Evolutionary conservation across 2,329 filamentous ascomycete species (phyloP).

Genomic region (Fusarium sp.): DNA sequence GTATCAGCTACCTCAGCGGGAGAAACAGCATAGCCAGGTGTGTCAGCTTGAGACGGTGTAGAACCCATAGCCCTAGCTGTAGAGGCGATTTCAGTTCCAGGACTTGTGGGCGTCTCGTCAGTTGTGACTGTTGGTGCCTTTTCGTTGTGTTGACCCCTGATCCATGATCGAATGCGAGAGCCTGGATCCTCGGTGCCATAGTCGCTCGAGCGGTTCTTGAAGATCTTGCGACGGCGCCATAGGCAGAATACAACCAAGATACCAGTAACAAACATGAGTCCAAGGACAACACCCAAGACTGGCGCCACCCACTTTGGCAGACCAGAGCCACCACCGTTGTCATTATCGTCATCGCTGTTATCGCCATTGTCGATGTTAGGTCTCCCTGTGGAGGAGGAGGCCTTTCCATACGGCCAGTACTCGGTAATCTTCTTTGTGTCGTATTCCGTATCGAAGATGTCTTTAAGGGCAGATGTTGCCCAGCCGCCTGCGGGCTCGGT

Average conservation of each 20-base stretch:
- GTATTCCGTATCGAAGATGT: constrained; percentile 71
- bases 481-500: constrained; percentile 75
- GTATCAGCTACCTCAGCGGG: constrained; percentile 61
- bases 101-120: constrained; percentile 58
- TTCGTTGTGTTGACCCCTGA: constrained; percentile 60
- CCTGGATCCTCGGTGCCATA: constrained; percentile 63
- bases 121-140: constrained; percentile 64
- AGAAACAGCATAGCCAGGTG: constrained; percentile 22
- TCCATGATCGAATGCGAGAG: constrained; percentile 67
- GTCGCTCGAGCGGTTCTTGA: constrained; percentile 57
- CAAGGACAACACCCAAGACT: constrained; percentile 74
- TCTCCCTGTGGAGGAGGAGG: constrained; percentile 40
- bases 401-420: constrained; percentile 72
- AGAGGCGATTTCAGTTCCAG: constrained; percentile 58
- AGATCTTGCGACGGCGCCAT: constrained; percentile 65
- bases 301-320: constrained; percentile 73
- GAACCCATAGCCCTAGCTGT: constrained; percentile 33
- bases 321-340: constrained; percentile 53
- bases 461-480: constrained; percentile 63
- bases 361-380: constrained; percentile 38
- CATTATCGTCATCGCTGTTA: constrained; percentile 41
- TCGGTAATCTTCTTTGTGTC: constrained; percentile 68
- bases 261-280: constrained; percentile 69
- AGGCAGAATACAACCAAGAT: constrained; percentile 67
- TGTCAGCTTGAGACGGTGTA: constrained; percentile 32